phyloP scores from a whole-genome alignment of 331 rosid genomes.

The Dryas integrifolia region DNA sequence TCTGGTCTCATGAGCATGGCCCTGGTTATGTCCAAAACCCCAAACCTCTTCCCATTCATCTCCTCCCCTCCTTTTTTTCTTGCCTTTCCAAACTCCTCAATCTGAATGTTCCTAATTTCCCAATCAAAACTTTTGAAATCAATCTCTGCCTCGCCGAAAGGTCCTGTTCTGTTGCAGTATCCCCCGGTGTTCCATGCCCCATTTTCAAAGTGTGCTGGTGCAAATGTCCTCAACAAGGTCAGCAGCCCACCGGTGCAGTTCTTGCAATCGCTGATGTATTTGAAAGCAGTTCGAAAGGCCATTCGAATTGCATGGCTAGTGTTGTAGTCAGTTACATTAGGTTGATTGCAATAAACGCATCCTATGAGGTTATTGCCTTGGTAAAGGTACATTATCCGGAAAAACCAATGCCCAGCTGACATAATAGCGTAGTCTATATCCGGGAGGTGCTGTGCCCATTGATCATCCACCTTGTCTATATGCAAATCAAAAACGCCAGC shows the following conservation, averaged over 20 bases:
- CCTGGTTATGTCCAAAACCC: conserved; percentile 57
- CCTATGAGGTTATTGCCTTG: conserved; percentile 39
- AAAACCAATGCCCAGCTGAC: conserved; percentile 86
- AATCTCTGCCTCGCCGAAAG: conserved; percentile 33
- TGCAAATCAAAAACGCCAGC: conserved; percentile 56
- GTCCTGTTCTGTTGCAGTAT: conserved; percentile 65
- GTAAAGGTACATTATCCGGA: conserved; percentile 52
- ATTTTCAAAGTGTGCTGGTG: conserved; percentile 77
- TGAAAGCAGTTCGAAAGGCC: conserved; percentile 55
- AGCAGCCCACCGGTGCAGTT: conserved; percentile 35
- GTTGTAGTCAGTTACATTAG: conserved; percentile 39
- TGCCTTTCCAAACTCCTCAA: conserved; percentile 57
- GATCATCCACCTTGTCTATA: conserved; percentile 49
- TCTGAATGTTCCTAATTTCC: conserved; percentile 54
- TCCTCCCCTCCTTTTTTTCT: conserved; percentile 25
- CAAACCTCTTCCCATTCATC: conserved; percentile 34
- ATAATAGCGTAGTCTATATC: conserved; percentile 60
- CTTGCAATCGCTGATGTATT: conserved; percentile 37
- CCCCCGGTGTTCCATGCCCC: conserved; percentile 89
- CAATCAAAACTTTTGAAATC: conserved; percentile 43
- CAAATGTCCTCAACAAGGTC: conserved; percentile 70
- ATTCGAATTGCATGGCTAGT: conserved; percentile 36
- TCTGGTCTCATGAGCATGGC: conserved; percentile 87
- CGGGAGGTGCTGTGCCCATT: conserved; percentile 49
- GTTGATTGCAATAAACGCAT: conserved; percentile 62